Conservation (phyloP, 129 eudicot genomes). For the Artemisia tridentata region DNA sequence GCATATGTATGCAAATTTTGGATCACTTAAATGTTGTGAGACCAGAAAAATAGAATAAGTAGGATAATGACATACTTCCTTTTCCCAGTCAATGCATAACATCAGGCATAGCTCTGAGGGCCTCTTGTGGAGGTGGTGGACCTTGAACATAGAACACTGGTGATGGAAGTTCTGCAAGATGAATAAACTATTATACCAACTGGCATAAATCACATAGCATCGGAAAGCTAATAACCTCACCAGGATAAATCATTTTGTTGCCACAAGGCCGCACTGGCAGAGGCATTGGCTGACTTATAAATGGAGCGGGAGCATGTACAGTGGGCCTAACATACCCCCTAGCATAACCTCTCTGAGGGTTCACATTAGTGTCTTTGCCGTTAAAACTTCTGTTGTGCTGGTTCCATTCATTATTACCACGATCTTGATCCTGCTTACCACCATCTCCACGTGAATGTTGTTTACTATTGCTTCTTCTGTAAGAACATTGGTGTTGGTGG, state of each 20-base stretch:
- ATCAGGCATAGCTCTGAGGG: conserved; percentile 16
- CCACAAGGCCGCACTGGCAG: conserved; percentile 52
- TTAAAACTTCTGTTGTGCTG: conserved; percentile 51
- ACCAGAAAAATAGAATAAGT: too few relatives aligned
- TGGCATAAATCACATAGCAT: too few relatives aligned
- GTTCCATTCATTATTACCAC: conserved; percentile 77
- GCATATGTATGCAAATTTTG: too few relatives aligned
- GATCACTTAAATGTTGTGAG: too few relatives aligned
- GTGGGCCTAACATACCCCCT: too few relatives aligned
- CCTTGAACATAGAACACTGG: too few relatives aligned
- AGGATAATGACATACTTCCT: too few relatives aligned
- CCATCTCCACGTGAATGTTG: conserved; percentile 26
- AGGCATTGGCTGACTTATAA: conserved; percentile 52
- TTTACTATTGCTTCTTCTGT: conserved; percentile 63
- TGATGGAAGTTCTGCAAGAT: too few relatives aligned
- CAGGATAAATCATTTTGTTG: conserved; percentile 63
- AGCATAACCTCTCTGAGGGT: conserved; percentile 49
- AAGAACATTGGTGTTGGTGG: conserved; percentile 54
- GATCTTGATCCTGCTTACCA: conserved; percentile 67
- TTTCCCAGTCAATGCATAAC: too few relatives aligned
- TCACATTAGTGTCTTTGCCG: conserved; percentile 53
- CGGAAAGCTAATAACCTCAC: conserved; percentile 33
- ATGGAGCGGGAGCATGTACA: too few relatives aligned
- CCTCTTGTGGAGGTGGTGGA: not conserved
- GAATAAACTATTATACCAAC: too few relatives aligned